phyloP scores from a whole-genome alignment of 768 basidiomycete species.

The Rhizopogon roseolus region DNA sequence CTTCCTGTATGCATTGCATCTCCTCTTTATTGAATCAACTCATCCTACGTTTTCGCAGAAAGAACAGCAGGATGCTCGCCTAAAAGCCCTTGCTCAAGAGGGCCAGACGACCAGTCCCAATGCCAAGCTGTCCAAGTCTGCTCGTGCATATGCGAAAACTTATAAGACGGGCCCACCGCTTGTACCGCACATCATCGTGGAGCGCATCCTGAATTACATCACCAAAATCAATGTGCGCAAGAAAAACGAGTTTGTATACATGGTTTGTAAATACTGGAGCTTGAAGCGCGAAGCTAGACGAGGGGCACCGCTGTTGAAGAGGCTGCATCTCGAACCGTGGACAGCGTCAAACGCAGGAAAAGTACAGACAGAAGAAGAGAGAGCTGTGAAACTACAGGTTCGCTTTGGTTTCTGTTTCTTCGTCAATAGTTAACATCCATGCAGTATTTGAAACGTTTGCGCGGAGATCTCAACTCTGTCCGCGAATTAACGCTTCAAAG shows the following conservation, averaged over 20 bases:
- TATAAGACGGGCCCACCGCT: constrained; percentile 92
- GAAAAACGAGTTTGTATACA: constrained; percentile 69
- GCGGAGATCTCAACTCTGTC: constrained; percentile 73
- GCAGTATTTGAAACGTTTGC: constrained; percentile 56
- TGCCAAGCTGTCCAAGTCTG: constrained; percentile 62
- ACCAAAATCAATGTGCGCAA: constrained; percentile 65
- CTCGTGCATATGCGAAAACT: constrained; percentile 86
- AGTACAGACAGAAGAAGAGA: constrained; percentile 77
- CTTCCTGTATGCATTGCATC: constrained; percentile 58
- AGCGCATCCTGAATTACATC: constrained; percentile 67
- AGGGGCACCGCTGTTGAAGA: constrained; percentile 89
- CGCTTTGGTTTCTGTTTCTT: constrained; percentile 15
- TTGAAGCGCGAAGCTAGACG: constrained; percentile 88
- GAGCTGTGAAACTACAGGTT: constrained; percentile 77
- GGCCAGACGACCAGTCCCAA: constrained; percentile 36
- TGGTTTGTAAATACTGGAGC: constrained; percentile 91
- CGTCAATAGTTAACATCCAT: constrained; percentile 1
- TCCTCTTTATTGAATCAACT: background rate
- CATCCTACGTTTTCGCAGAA: constrained; percentile 33
- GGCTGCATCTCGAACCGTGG: constrained; percentile 96
- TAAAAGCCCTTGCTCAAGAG: constrained; percentile 45
- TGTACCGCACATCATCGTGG: constrained; percentile 81
- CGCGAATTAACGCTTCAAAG: constrained; percentile 60
- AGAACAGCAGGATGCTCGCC: constrained; percentile 63
- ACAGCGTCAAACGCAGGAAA: constrained; percentile 68